phyloP scores from a whole-genome alignment of 2,329 filamentous ascomycete species.

The Hymenoscyphus fraxineus region DNA sequence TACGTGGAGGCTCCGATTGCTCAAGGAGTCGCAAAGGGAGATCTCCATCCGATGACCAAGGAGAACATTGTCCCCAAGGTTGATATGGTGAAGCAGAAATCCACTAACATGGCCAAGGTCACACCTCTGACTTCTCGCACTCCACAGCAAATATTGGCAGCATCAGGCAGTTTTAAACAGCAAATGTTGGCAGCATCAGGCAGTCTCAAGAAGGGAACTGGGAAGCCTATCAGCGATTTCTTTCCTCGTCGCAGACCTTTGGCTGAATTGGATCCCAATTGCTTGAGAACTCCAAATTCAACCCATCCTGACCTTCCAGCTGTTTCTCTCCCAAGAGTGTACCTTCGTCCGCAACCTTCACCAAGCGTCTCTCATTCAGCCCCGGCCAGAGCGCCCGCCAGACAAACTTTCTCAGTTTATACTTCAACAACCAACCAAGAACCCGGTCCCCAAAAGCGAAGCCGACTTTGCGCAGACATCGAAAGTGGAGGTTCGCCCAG shows the following conservation, averaged over 20 bases:
- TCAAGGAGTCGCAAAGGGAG: constrained; percentile 70
- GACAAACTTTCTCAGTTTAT: constrained; percentile 31
- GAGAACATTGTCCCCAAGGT: constrained; percentile 40
- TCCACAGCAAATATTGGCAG: constrained; percentile 21
- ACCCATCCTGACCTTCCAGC: constrained; percentile 52
- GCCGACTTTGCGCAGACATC: constrained; percentile 48
- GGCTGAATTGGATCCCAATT: constrained; percentile 65
- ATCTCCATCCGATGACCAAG: constrained; percentile 89
- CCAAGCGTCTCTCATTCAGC: constrained; percentile 36
- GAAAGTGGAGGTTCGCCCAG: constrained; percentile 35
- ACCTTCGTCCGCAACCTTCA: constrained; percentile 25
- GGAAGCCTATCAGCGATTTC: constrained; percentile 59
- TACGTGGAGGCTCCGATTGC: constrained; percentile 68
- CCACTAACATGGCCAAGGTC: constrained; percentile 26
- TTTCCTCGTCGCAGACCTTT: constrained; percentile 62
- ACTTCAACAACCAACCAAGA: constrained; percentile 42
- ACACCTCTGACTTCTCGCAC: constrained; percentile 22
- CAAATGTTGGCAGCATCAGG: constrained; percentile 30
- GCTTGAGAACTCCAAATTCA: constrained; percentile 61
- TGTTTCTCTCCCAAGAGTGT: constrained; percentile 40
- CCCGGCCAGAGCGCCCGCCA: constrained; percentile 25
- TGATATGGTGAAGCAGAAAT: constrained; percentile 19
- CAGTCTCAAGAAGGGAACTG: constrained; percentile 43
- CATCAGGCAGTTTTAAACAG: constrained; percentile 30
- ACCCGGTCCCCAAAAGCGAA: constrained; percentile 46